Evolutionary conservation across 225 moss, liverwort and hornwort species (phyloP), one percentile per base, ranked within the genome.

Genomic region (Sphagnum contortum): DNA sequence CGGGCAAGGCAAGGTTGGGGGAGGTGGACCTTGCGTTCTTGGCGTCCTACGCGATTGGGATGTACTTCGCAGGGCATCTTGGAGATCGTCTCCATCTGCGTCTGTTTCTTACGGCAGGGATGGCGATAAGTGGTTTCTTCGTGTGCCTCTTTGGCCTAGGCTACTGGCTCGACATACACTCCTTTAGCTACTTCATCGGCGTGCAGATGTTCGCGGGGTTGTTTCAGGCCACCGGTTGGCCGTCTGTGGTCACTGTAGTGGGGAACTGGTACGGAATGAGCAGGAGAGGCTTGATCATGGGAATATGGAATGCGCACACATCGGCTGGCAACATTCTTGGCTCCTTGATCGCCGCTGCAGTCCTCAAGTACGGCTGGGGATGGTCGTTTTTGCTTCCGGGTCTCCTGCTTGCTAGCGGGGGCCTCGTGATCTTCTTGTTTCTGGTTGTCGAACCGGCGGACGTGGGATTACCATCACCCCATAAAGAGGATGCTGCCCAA

Each of bases 301-400:
- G 94, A 3, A 44, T 92, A 5, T 95, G 94, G 94, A 95, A 95
- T 68, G 94, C 91, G 6, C 91, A 95, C 48, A 95, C 94, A 0
- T 91, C 91, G 0, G 60, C 88, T 2, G 94, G 94, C 0, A 95
- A 95, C 14, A 95, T 95, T 56, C 0, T 80, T 1, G 94, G 94
- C 4, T 88, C 91, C 3, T 66, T 95, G 3, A 73, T 95, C 45
- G 91, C 94, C 0, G 82, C 94, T 45, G 72, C 67, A 3, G 76
- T 71, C 48, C 77, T 95, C 0, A 69, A 70, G 50, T 87, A 73
- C 3, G 94, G 94, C 2, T 95, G 94, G 94, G 94, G 91, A 2
- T 95, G 91, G 94, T 78, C 86, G 2, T 95, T 95, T 71, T 62
- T 95, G 10, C 64, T 95, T 12, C 89, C 94, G 2, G 94, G 94